phyloP scores from a whole-genome alignment of 2,329 filamentous ascomycete species.

The Westerdykella ornata region DNA sequence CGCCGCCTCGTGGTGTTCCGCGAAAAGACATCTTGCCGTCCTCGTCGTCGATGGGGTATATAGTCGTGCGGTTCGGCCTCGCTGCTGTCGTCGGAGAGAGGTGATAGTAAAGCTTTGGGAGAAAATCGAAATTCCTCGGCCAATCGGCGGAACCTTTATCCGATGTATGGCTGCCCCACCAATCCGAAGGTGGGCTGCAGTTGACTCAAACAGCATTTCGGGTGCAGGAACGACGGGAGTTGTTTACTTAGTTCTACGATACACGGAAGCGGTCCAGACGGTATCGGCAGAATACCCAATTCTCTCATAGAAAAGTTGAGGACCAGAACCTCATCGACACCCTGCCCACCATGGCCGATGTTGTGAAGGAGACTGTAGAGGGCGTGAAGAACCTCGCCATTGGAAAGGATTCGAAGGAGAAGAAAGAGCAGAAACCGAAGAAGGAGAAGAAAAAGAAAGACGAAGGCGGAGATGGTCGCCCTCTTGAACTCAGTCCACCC shows the following conservation, averaged over 20 bases:
- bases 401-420: constrained; percentile 27
- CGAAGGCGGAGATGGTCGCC: constrained; percentile 34
- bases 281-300: no score
- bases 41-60: no score
- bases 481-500: constrained; percentile 46
- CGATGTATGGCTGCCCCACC: constrained; percentile 3
- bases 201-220: neutral
- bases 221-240: constrained; percentile 42
- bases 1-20: constrained; percentile 37
- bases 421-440: constrained; percentile 30
- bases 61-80: no score
- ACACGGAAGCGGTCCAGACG: no score
- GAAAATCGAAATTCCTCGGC: constrained; percentile 7
- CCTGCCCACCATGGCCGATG: constrained; percentile 21
- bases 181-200: neutral
- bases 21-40: constrained; percentile 56
- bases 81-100: neutral
- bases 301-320: no score
- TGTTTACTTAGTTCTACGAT: constrained; percentile 28
- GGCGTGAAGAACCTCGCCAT: constrained; percentile 56
- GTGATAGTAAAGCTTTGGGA: neutral
- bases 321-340: no score
- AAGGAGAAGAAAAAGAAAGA: constrained; percentile 36
- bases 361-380: constrained; percentile 48
- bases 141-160: constrained; percentile 25